Evolutionary conservation across 208 protist genomes (phyloP), one percentile per base, ranked within the genome.

Genomic region (Acanthamoeba triangularis): DNA sequence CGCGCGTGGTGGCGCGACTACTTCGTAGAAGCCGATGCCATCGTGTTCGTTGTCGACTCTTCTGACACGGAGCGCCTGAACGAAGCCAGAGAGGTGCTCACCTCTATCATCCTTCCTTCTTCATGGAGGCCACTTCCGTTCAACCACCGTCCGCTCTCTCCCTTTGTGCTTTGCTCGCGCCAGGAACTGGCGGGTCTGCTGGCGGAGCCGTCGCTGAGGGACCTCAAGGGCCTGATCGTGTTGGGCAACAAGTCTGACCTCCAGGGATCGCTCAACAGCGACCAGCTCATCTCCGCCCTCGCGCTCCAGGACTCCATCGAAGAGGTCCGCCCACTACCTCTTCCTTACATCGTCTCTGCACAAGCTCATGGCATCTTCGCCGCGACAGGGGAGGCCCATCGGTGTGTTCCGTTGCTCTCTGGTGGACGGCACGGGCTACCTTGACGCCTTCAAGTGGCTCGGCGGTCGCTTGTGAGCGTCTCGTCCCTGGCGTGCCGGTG

Each of bases 11-110:
- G 96, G 96, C 90, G 11, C 35, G 56, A 96, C 59, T 96, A 96
- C 93, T 96, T 69, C 30, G 11, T 52, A 11, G 47, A 65, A 18
- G 69, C 90, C 28, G 41, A 93, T 14, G 95, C 69, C 30, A 11
- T 97, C 2, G 94, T 97, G 7, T 95, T 96, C 94, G 87, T 97
- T 0, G 13, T 97, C 5, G 96, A 97, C 76, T 54, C 69, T 2
- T 59, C 54, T 6, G 96, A 97, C 93, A 59, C 56, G 28, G 67
- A 94, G 37, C 93, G 96, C 44, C 20, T 96, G 1, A 35, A 85
- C 56, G 96, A 97, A 56, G 94, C 95, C 30, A 37, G 16, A 18
- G 67, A 96, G 47, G 96, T 88, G 41, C 69, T 10, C 23, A 1
- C n/a, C 3, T 35, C n/a, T n/a, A n/a, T n/a, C n/a, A n/a, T 20